Evolutionary conservation across 1,139 yeast species (phyloP), one percentile per base, ranked within the genome.

Genomic region (Magnusiomyces clavatus): DNA sequence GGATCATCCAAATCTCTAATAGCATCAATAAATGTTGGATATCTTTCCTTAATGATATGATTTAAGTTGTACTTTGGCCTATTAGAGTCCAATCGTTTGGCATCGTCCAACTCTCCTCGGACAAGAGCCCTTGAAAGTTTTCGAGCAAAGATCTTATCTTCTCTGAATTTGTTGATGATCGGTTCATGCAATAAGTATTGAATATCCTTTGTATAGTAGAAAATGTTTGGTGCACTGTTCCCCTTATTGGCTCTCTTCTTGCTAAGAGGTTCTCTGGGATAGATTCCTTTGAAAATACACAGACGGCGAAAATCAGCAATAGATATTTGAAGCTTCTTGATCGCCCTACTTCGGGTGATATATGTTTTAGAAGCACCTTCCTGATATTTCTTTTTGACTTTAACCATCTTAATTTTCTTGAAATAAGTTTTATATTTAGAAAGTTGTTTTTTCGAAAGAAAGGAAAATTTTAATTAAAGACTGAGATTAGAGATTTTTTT

Each of bases 171-270:
- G 59, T 78, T 80, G 63, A 92, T 76, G 19, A 92, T 88, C 2
- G 98, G 98, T 72, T 92, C 99, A 70, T 94, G 98, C 75, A 88
- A 73, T 64, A 92, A 75, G 69, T 90, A 94, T 70, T 90, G 96
- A 60, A 92, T 92, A 69, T 92, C 99, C 69, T 90, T 92, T 58
- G 84, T 71, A 70, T 90, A 92, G 73, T 94, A 92, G 69, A 94
- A 94, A 3, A 98, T 94, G 31, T 86, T 86, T 48, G 96, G 96
- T 17, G 95, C 95, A 13, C 97, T 88, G 20, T 96, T 86, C 24
- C 98, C 98, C 70, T 88, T 90, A 71, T 90, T 92, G 56, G 97
- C 97, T 77, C 88, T 90, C 81, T 86, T 89, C 74, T 89, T 90
- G 71, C 87, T 89, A 64, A 94, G 77, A 50, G 98, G 97, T 68